phyloP scores from a whole-genome alignment of 2,329 filamentous ascomycete species.

The Microcera coccophila region DNA sequence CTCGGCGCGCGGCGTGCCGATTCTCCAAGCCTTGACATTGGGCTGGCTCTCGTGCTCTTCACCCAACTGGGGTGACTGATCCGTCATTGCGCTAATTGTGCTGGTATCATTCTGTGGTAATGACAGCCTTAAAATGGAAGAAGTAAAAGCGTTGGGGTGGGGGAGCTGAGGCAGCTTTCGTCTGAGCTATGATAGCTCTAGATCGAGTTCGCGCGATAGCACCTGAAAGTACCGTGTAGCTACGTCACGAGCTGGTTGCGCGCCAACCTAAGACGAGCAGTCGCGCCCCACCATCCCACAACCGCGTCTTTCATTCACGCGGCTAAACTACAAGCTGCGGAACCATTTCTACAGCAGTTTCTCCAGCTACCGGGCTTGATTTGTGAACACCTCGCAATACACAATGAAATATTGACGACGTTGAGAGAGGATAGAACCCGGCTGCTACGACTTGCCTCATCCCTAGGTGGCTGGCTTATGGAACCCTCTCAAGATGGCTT shows the following conservation, averaged over 20 bases:
- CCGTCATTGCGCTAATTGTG: constrained; percentile 38
- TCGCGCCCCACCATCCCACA: constrained; percentile 24
- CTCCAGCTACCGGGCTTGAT: too few relatives aligned
- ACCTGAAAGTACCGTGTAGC: constrained; percentile 23
- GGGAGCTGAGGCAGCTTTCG: constrained; percentile 10
- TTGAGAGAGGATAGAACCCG: too few relatives aligned
- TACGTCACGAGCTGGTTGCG: constrained; percentile 29
- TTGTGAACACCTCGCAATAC: too few relatives aligned
- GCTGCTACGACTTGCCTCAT: too few relatives aligned
- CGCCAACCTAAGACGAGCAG: constrained; percentile 13
- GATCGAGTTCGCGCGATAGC: constrained; percentile 10
- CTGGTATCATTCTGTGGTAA: constrained; percentile 29
- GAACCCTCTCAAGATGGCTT: constrained; percentile 63
- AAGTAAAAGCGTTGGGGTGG: constrained; percentile 9
- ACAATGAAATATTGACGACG: too few relatives aligned
- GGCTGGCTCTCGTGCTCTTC: constrained; percentile 21
- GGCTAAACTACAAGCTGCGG: constrained; percentile 9
- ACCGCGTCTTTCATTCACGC: constrained; percentile 20
- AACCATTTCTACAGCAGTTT: too few relatives aligned
- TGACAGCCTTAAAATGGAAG: constrained; percentile 12
- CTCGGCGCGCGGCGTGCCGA: constrained; percentile 16
- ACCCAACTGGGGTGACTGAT: constrained; percentile 36
- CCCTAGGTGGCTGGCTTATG: constrained; percentile 34
- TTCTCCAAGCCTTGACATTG: constrained; percentile 15
- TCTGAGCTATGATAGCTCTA: constrained; percentile 25